Conservation (phyloP, 164 flowering plant genomes). For the Vitis amurensis region DNA sequence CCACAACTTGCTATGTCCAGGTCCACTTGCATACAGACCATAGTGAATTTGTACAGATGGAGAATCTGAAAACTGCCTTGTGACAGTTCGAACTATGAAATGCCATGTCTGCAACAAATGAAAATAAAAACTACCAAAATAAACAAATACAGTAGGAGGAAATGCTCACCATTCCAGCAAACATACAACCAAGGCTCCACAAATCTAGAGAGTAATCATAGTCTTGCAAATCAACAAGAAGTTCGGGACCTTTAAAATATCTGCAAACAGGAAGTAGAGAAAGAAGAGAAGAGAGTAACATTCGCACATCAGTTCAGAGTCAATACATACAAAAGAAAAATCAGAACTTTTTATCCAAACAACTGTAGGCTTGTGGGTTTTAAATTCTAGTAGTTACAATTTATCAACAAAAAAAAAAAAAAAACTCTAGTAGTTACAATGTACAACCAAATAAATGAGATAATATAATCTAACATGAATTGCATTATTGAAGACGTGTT, state of each 20-base stretch:
- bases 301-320: neutral
- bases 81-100: neutral
- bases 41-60: neutral
- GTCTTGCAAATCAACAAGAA: slow-evolving; percentile 97
- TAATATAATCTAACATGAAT: no score
- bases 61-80: neutral
- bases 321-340: neutral
- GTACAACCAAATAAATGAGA: no score
- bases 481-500: no score
- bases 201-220: slow-evolving; percentile 95
- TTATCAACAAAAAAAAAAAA: no score
- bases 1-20: slow-evolving; percentile 11
- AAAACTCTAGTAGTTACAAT: neutral
- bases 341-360: slow-evolving; percentile 1
- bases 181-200: slow-evolving; percentile 99
- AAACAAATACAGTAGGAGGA: neutral
- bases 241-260: slow-evolving; percentile 97
- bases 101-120: neutral
- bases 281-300: neutral
- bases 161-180: slow-evolving; percentile 94
- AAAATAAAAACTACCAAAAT: neutral
- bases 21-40: slow-evolving; percentile 7
- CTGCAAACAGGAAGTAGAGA: slow-evolving; percentile 37
- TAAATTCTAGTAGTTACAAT: neutral
- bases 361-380: neutral